A percentile compares a stretch with the other conserved stretches of the same genome.
Conservation (phyloP, 305 asterid genomes). For the Fraxinus floribunda region DNA sequence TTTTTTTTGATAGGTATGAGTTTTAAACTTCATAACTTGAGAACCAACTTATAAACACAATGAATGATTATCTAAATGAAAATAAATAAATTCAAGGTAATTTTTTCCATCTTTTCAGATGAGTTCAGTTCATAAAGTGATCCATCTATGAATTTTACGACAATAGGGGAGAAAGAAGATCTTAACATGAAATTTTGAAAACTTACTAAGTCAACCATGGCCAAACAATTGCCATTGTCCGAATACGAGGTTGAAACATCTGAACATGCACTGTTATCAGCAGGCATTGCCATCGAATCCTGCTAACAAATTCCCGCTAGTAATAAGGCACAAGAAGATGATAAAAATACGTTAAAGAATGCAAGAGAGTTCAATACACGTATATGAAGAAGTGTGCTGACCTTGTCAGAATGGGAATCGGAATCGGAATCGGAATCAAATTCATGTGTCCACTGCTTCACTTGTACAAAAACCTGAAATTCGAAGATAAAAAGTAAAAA, state of each 20-base stretch:
- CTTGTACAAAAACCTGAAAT: slow-evolving; percentile 56
- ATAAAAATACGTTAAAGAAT: background rate
- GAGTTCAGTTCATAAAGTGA: background rate
- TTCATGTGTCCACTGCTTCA: slow-evolving; percentile 56
- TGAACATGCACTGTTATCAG: slow-evolving; percentile 23
- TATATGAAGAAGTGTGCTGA: slow-evolving; percentile 18
- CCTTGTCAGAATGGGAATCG: slow-evolving; percentile 40
- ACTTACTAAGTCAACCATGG: slow-evolving; percentile 54
- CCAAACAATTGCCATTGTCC: slow-evolving; percentile 45
- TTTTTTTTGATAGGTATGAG: too few relatives aligned
- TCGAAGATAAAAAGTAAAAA: background rate
- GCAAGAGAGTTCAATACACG: background rate
- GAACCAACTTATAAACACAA: background rate
- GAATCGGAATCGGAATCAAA: slow-evolving; percentile 39
- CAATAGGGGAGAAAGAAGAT: background rate
- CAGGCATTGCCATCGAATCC: slow-evolving; percentile 37
- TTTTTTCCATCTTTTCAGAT: background rate
- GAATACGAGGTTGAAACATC: slow-evolving; percentile 25
- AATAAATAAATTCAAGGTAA: background rate
- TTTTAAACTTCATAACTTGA: background rate
- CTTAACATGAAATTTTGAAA: background rate
- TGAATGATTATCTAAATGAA: background rate
- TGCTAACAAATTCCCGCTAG: slow-evolving; percentile 25
- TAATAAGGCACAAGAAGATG: slow-evolving; percentile 3
- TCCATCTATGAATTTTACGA: background rate